Conservation (phyloP, 352 stramenopile species). For the Phytophthora multivora region DNA sequence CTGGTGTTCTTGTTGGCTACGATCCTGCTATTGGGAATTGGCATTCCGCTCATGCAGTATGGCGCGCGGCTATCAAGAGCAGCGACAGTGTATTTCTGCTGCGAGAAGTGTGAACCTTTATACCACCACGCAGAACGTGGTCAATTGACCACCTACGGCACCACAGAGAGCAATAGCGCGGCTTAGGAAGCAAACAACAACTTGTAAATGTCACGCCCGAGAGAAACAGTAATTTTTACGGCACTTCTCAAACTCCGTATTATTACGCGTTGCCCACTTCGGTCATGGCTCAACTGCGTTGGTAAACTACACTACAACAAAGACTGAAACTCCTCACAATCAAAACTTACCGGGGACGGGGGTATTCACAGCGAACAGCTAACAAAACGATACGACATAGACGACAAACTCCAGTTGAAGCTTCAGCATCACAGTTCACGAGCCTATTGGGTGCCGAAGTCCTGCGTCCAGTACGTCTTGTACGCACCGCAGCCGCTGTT, state of each 20-base stretch:
- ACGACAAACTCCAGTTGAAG: conserved; percentile 6
- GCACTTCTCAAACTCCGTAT: conserved; percentile 13
- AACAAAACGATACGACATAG: conserved; percentile 14
- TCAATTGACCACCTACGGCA: conserved; percentile 39
- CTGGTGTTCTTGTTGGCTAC: conserved; percentile 55
- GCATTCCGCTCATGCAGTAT: conserved; percentile 63
- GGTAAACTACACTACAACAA: conserved; percentile 6
- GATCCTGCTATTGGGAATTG: conserved; percentile 50
- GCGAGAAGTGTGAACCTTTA: conserved; percentile 54
- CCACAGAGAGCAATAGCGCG: conserved; percentile 23
- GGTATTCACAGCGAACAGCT: conserved; percentile 11
- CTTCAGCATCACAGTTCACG: neutral
- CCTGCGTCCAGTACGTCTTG: conserved; percentile 64
- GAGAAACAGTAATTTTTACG: neutral
- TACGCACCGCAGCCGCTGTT: conserved; percentile 44
- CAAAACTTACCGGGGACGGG: conserved; percentile 9
- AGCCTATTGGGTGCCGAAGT: conserved; percentile 40
- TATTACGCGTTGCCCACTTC: conserved; percentile 23
- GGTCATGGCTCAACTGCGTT: conserved; percentile 10
- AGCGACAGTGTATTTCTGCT: conserved; percentile 73
- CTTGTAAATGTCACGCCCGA: conserved; percentile 2
- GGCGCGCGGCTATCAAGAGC: conserved; percentile 42
- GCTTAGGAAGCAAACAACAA: neutral
- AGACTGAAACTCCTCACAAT: neutral
- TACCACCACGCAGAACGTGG: conserved; percentile 44